Percentiles rank a stretch among this genome's conserved stretches.
These are phyloP conservation scores for Erodium texanum DNA, from an alignment of 441 rosid genomes.

Conservation along the genomic window DNA sequence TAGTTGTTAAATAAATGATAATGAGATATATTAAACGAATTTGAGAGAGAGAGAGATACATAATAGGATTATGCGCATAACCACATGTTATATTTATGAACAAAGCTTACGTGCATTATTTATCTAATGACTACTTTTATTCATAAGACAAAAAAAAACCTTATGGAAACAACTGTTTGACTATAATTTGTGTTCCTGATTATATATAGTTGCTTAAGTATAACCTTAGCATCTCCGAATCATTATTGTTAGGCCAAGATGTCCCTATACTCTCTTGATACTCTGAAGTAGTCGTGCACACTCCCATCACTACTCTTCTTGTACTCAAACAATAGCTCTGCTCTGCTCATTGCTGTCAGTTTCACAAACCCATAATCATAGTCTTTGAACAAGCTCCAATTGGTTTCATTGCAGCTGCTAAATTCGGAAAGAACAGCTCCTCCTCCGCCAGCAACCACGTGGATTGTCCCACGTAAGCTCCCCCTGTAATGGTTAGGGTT, in stretches of 20 bases:
- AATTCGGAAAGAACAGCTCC: constrained; percentile 34
- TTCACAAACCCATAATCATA: constrained; percentile 64
- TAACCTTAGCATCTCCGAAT: too few species aligned
- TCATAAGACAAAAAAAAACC: too few species aligned
- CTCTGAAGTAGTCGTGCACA: constrained; percentile 59
- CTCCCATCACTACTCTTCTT: constrained; percentile 73
- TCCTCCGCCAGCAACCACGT: constrained; percentile 78
- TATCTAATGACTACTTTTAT: too few species aligned
- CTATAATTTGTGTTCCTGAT: too few species aligned
- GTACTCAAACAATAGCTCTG: constrained; percentile 60
- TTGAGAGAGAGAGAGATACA: too few species aligned
- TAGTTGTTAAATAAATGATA: too few species aligned
- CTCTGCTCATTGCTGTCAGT: constrained; percentile 56
- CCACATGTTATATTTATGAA: too few species aligned
- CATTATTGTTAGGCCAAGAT: constrained; percentile 53
- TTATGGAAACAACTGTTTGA: too few species aligned
- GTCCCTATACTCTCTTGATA: constrained; percentile 62
- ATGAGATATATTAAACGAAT: too few species aligned
- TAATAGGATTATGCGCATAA: too few species aligned
- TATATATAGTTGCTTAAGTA: too few species aligned
- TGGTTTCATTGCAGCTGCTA: constrained; percentile 20
- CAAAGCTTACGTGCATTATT: too few species aligned
- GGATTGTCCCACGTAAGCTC: constrained; percentile 63
- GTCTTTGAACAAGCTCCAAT: constrained; percentile 59
- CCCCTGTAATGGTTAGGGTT: constrained; percentile 55